These are phyloP conservation scores for Diaporthe amygdali DNA, from an alignment of 2,329 filamentous ascomycete genomes.

Conservation along the genomic window DNA sequence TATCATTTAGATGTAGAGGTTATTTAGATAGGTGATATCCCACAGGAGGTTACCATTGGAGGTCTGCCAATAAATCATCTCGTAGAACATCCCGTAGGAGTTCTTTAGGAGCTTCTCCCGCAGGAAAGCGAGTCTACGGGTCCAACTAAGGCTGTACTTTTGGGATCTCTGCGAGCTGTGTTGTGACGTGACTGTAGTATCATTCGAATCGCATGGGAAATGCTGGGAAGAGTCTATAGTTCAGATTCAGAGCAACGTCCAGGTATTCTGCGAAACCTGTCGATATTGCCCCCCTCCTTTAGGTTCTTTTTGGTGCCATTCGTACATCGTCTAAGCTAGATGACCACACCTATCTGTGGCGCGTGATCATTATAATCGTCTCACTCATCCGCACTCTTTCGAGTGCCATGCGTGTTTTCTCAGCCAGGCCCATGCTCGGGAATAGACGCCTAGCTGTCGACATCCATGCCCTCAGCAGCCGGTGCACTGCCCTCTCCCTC, in stretches of 20 bases:
- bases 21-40: too few species aligned
- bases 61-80: too few species aligned
- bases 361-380: background rate
- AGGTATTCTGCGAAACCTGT: background rate
- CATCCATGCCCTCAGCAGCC: conserved; percentile 48
- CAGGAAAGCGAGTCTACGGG: background rate
- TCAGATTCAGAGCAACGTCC: background rate
- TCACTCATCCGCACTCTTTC: background rate
- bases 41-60: background rate
- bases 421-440: background rate
- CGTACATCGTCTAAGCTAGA: conserved; percentile 22
- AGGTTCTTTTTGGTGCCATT: conserved; percentile 4
- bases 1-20: too few species aligned
- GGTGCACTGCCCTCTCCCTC: conserved; percentile 36
- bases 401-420: background rate
- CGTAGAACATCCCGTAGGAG: too few species aligned
- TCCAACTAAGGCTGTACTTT: too few species aligned
- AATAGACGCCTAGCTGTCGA: conserved; percentile 39
- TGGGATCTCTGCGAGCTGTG: background rate
- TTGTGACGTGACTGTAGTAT: too few species aligned
- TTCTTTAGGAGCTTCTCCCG: background rate
- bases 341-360: conserved; percentile 16
- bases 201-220: background rate
- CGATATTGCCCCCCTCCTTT: background rate
- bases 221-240: background rate